Evolutionary conservation across 768 basidiomycete genomes (phyloP).

Genomic region (Chlorophyllum brunneum): DNA sequence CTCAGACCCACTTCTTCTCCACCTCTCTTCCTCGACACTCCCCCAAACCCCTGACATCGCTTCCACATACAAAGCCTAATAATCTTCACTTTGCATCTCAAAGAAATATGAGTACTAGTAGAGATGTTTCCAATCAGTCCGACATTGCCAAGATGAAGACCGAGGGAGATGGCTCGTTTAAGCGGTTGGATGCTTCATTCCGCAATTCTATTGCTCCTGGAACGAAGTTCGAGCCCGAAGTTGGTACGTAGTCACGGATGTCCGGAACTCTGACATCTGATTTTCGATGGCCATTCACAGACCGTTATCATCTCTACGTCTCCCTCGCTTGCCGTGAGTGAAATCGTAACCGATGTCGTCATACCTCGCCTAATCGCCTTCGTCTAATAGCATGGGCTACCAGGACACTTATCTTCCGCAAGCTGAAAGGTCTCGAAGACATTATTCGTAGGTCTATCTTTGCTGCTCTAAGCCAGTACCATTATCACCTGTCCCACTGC

Average conservation of each 20-base stretch:
- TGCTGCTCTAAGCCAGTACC: not conserved
- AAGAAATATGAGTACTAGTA: slow-evolving; percentile 25
- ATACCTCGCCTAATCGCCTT: slow-evolving; percentile 3
- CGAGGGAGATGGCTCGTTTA: slow-evolving; percentile 64
- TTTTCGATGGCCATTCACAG: slow-evolving; percentile 29
- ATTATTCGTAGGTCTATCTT: slow-evolving; percentile 58
- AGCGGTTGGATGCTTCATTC: slow-evolving; percentile 45
- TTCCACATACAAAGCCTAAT: not conserved
- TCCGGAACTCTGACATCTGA: not conserved
- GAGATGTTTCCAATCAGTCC: slow-evolving; percentile 33
- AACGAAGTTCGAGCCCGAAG: slow-evolving; percentile 57
- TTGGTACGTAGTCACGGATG: slow-evolving; percentile 42
- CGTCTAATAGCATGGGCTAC: slow-evolving; percentile 80
- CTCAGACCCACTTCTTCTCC: not conserved
- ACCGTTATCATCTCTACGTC: slow-evolving; percentile 90
- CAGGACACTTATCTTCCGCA: slow-evolving; percentile 80
- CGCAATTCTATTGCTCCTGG: slow-evolving; percentile 44
- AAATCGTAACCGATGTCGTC: not conserved
- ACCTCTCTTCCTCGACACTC: not conserved
- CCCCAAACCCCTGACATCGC: not conserved
- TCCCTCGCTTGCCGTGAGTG: slow-evolving; percentile 78
- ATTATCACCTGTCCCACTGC: no score
- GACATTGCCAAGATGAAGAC: slow-evolving; percentile 55
- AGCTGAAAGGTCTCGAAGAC: slow-evolving; percentile 89
- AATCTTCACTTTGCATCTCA: not conserved